Evolutionary conservation across 73 alveolate genomes (phyloP).

Genomic region (Effrenium voratum): DNA sequence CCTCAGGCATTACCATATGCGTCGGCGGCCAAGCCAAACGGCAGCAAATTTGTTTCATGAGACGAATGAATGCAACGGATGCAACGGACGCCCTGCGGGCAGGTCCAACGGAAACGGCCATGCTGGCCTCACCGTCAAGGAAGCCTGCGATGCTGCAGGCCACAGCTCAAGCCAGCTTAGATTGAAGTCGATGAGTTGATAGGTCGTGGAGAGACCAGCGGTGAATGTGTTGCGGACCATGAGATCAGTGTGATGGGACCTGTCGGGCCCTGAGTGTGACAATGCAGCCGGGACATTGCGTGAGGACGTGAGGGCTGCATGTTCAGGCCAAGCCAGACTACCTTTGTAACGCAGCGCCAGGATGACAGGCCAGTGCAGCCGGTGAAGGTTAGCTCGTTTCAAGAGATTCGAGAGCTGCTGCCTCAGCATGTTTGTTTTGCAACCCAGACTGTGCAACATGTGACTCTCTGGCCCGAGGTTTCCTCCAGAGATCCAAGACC

Average conservation of each 20-base stretch:
- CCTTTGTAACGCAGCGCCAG: not conserved
- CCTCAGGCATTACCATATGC: conserved; percentile 60
- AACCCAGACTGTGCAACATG: not conserved
- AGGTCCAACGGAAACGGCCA: not conserved
- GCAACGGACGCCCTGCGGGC: not conserved
- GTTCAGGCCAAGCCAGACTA: not conserved
- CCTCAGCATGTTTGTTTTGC: not conserved
- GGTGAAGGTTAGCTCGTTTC: conserved; percentile 27
- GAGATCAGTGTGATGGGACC: conserved; percentile 79
- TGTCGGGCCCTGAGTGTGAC: conserved; percentile 22
- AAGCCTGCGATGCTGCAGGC: conserved; percentile 93
- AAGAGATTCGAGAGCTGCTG: conserved; percentile 60
- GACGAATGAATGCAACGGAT: not conserved
- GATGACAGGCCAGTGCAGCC: conserved; percentile 88
- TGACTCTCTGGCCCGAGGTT: not conserved
- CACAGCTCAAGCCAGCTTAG: not conserved
- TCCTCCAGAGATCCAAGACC: conserved; percentile 81
- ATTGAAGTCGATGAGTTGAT: not conserved
- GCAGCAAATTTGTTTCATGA: not conserved
- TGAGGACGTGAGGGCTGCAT: not conserved
- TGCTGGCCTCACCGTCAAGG: conserved; percentile 26
- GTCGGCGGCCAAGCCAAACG: not conserved
- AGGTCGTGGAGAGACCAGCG: conserved; percentile 70
- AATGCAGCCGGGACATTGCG: not conserved
- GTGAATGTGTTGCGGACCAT: conserved; percentile 72